Conservation (phyloP, 2,329 filamentous ascomycete species). For the Juglanconis oblonga region DNA sequence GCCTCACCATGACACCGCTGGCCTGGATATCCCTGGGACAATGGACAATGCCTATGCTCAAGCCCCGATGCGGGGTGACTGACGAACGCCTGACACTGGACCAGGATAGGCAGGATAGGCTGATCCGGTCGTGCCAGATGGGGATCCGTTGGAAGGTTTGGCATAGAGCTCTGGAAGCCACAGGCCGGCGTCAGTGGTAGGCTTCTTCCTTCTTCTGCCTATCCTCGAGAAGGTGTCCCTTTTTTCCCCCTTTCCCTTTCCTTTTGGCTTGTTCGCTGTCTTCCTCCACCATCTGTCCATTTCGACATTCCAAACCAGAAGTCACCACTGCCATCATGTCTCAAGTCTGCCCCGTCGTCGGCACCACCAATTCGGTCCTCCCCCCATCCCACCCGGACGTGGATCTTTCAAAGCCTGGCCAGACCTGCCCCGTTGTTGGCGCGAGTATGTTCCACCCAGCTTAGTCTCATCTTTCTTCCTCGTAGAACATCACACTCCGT, state of each 20-base stretch:
- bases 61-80: background rate
- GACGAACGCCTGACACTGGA: background rate
- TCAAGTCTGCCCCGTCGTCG: slow-evolving; percentile 38
- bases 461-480: background rate
- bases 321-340: slow-evolving; percentile 7
- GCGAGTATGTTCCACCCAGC: slow-evolving; percentile 22
- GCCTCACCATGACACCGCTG: no score
- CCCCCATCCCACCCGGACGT: slow-evolving; percentile 38
- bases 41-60: background rate
- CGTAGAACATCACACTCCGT: no score
- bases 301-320: background rate
- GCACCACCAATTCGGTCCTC: slow-evolving; percentile 38
- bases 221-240: background rate
- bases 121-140: background rate
- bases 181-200: background rate
- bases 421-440: slow-evolving; percentile 39
- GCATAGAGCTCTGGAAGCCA: background rate
- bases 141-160: background rate
- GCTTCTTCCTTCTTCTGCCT: background rate
- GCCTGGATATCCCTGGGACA: no score
- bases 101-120: background rate
- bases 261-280: background rate
- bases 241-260: background rate
- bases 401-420: slow-evolving; percentile 38
- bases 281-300: background rate